phyloP scores from a whole-genome alignment of 2,329 filamentous ascomycete genomes.

The Spiromastix sp. region DNA sequence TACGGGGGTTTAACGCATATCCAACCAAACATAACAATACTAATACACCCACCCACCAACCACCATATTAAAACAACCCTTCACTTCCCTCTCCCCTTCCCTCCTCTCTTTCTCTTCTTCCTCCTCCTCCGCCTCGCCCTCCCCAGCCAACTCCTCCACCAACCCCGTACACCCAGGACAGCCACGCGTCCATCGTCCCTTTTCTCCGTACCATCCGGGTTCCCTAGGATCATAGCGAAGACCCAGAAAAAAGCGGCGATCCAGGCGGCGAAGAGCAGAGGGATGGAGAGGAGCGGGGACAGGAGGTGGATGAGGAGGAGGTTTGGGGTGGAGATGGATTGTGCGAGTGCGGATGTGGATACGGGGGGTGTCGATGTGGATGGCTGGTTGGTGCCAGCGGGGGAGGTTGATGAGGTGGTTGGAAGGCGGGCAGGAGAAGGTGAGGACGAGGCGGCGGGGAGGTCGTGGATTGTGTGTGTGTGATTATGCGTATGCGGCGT shows the following conservation, averaged over 20 bases:
- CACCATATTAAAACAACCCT: neutral
- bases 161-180: slow-evolving; percentile 46
- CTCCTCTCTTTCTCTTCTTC: neutral
- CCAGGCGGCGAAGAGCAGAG: slow-evolving; percentile 48
- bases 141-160: slow-evolving; percentile 50
- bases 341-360: neutral
- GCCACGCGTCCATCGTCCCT: slow-evolving; percentile 52
- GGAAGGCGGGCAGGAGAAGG: neutral
- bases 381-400: neutral
- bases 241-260: slow-evolving; percentile 53
- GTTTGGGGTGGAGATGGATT: slow-evolving; percentile 12
- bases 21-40: no score
- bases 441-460: neutral
- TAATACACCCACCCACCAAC: no score
- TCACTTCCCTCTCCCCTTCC: neutral
- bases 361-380: no score
- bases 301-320: slow-evolving; percentile 45
- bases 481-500: neutral
- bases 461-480: neutral
- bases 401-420: neutral
- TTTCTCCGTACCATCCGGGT: slow-evolving; percentile 49
- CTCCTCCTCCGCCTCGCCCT: slow-evolving; percentile 7
- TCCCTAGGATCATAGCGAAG: slow-evolving; percentile 50
- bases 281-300: slow-evolving; percentile 47
- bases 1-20: no score